Base-by-base conservation (phyloP, 73 alveolate species). In the Effrenium voratum region DNA sequence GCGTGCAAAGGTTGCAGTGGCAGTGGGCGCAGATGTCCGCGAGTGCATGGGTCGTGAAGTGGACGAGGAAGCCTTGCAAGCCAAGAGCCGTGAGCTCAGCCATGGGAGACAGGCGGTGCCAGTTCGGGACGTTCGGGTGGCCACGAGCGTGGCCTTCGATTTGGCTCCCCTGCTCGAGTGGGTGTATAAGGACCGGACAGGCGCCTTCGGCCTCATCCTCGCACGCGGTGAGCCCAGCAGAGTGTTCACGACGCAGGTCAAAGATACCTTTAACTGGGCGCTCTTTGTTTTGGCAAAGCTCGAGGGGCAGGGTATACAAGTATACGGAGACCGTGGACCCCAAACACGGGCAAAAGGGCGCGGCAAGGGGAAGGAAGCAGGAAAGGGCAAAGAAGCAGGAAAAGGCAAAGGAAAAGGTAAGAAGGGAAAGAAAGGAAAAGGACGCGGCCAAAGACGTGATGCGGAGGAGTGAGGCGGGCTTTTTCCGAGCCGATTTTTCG, bases 321-420 rank as follows among this genome's bases (percentile, higher is more conserved):
- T 72, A 15, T 72, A 72, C 83, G 50, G 50, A 3, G 83, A 72
- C 49, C 46, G 83, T 12, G 83, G 83, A 46, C 83, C 83, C 41
- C 41, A 13, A 34, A 72, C 49, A 22, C 83, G 49, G 46, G 36
- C 36, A 46, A 72, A 5, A 19, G 63, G 19, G 19, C 8, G 63
- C 26, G 63, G 63, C 19, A 8, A 19, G 63, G 63, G 63, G 26
- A 52, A 52, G 19, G 63, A 19, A 8, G 26, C 8, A 34, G 83
- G 50, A 30, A 72, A 36, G n/a, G 83, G 83, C 52, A 72, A 72
- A 49, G 49, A 26, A 5, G 34, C 22, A 38, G 83, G 83, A 16
- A 26, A 63, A 15, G 77, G 77, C 36, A 63, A 63, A 26, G 77
- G 77, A 55, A 55, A 55, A 55, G 22, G 68, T 12, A 55, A 55